phyloP scores from a whole-genome alignment of 2,329 filamentous ascomycete genomes.

The Neopestalotiopsis sp. region DNA sequence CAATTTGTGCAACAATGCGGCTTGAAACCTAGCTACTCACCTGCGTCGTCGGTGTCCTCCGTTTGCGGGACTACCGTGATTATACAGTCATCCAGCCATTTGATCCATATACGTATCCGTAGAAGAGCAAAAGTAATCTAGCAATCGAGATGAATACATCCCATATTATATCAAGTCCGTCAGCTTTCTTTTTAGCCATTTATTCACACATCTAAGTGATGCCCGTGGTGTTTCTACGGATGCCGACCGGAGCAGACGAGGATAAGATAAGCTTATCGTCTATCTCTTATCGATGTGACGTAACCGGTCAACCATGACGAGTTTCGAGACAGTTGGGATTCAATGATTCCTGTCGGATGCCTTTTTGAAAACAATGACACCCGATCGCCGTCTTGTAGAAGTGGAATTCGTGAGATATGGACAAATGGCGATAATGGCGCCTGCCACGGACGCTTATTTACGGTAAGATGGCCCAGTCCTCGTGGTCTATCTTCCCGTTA shows the following conservation, averaged over 20 bases:
- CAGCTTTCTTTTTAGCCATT: no score
- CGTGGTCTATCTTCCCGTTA: constrained; percentile 1
- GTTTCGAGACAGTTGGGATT: not conserved
- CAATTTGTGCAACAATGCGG: no score
- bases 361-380: not conserved
- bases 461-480: not conserved
- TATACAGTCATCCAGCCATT: no score
- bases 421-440: not conserved
- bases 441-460: constrained; percentile 2
- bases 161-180: no score
- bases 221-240: no score
- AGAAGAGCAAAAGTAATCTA: no score
- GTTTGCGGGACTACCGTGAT: no score
- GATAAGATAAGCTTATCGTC: not conserved
- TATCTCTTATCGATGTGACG: not conserved
- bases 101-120: no score
- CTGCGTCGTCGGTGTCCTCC: no score
- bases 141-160: no score
- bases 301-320: not conserved
- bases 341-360: not conserved
- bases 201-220: no score
- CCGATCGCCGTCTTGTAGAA: not conserved
- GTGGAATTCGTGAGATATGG: not conserved
- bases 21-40: no score
- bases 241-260: not conserved